phyloP scores from a whole-genome alignment of 768 basidiomycete species.

The Pleurotus tuoliensis region DNA sequence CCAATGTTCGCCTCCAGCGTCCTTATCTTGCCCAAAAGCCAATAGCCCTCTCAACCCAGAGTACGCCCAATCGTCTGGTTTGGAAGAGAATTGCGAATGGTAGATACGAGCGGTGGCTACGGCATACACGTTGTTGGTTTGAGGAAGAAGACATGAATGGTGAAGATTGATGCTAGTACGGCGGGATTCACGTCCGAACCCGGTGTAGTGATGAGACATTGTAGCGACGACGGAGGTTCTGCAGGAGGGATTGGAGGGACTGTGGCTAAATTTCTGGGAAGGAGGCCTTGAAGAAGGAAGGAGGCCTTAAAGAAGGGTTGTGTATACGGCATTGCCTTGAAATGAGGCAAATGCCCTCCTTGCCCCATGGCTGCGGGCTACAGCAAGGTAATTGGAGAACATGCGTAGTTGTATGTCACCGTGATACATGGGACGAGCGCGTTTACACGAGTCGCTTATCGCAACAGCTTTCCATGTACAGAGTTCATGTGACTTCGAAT shows the following conservation, averaged over 20 bases:
- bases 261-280: not conserved
- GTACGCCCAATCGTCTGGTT: conserved; percentile 52
- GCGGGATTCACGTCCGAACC: conserved; percentile 7
- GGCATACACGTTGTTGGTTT: conserved; percentile 46
- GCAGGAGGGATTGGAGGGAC: not conserved
- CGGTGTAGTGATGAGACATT: conserved; percentile 4
- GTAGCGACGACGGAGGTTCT: not conserved
- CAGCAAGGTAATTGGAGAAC: too few species aligned
- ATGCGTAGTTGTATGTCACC: too few species aligned
- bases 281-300: not conserved
- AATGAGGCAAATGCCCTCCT: not conserved
- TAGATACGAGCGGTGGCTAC: conserved; percentile 56
- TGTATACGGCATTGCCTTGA: not conserved
- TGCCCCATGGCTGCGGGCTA: not conserved
- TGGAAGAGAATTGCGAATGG: conserved; percentile 49
- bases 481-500: too few species aligned
- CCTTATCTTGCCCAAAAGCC: conserved; percentile 44
- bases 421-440: too few species aligned
- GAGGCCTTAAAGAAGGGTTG: not conserved
- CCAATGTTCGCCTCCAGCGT: conserved; percentile 40
- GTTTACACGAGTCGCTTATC: not conserved
- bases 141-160: conserved; percentile 29
- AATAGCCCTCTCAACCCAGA: conserved; percentile 59
- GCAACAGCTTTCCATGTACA: too few species aligned
- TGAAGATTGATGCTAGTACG: conserved; percentile 3